These are phyloP conservation scores for Micractinium sp. DNA, from an alignment of 139 green algal genomes.

Conservation along the genomic window DNA sequence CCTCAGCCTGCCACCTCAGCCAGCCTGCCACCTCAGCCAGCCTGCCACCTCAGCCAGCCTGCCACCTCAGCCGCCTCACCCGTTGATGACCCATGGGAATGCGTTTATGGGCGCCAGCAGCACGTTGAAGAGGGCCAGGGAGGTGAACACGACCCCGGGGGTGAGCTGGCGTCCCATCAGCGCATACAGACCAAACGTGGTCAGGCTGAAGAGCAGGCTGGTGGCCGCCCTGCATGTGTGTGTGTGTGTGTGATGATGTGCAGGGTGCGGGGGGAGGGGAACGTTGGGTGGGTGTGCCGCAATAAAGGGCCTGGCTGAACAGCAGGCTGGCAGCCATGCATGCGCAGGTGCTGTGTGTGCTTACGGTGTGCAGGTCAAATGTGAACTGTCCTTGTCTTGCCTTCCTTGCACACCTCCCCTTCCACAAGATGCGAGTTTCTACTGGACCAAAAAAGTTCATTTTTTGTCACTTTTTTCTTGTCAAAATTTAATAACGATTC, in stretches of 20 bases:
- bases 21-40: not conserved
- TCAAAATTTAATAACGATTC: no score
- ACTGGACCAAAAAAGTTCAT: no score
- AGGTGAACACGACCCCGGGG: constrained; percentile 75
- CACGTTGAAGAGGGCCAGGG: constrained; percentile 89
- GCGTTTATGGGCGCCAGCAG: constrained; percentile 86
- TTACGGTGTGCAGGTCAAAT: no score
- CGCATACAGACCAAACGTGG: constrained; percentile 67
- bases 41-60: no score
- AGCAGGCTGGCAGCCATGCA: no score
- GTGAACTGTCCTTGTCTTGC: no score
- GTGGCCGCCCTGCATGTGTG: constrained; percentile 61
- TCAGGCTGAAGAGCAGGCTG: constrained; percentile 73
- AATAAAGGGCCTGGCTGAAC: not conserved
- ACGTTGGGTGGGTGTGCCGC: not conserved
- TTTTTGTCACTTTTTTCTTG: no score
- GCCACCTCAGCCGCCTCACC: constrained; percentile 31
- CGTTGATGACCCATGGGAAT: constrained; percentile 90
- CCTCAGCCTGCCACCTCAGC: not conserved
- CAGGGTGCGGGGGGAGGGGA: not conserved
- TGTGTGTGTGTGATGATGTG: no score
- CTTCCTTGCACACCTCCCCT: no score
- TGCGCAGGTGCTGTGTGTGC: no score
- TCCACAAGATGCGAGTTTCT: no score
- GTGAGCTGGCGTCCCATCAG: constrained; percentile 47